Conservation (phyloP, 495 filamentous ascomycete genomes). For the Penicillium lagena region DNA sequence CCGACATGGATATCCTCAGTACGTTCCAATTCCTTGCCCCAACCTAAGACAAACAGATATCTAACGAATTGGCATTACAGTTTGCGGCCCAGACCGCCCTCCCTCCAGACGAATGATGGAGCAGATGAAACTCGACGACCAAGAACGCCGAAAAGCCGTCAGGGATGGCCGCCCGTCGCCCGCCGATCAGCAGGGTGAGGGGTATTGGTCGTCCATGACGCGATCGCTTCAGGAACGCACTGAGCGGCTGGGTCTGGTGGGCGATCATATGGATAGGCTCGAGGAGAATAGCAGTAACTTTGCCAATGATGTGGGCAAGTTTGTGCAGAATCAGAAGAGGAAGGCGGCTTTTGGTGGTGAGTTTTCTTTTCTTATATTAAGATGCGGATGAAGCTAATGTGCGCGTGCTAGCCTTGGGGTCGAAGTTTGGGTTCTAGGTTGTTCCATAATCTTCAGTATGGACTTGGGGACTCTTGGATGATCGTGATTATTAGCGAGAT, state of each 20-base stretch:
- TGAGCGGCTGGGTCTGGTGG: constrained; percentile 73
- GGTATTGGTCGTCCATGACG: constrained; percentile 67
- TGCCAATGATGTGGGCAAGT: constrained; percentile 83
- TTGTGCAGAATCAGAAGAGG: constrained; percentile 76
- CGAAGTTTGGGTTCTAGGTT: constrained; percentile 27
- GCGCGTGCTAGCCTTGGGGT: constrained; percentile 25
- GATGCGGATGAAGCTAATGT: constrained; percentile 3
- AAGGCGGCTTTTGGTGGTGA: constrained; percentile 64
- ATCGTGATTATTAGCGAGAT: constrained; percentile 9
- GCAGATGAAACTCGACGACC: constrained; percentile 53
- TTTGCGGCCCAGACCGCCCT: constrained; percentile 83
- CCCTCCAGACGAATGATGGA: constrained; percentile 72
- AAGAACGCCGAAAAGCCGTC: constrained; percentile 44
- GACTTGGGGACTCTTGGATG: background rate
- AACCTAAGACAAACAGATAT: background rate
- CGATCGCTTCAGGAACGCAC: constrained; percentile 84
- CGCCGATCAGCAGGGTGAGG: constrained; percentile 23
- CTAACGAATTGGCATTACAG: constrained; percentile 19
- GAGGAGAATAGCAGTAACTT: constrained; percentile 74
- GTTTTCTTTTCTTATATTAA: constrained; percentile 6
- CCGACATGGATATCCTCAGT: constrained; percentile 85
- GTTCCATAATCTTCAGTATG: background rate
- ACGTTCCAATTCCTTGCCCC: constrained; percentile 9
- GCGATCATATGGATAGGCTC: constrained; percentile 75
- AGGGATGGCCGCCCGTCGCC: constrained; percentile 28